Evolutionary conservation across 495 filamentous ascomycete genomes (phyloP), one percentile per base, ranked within the genome.

Genomic region (Aspergillus panamensis): DNA sequence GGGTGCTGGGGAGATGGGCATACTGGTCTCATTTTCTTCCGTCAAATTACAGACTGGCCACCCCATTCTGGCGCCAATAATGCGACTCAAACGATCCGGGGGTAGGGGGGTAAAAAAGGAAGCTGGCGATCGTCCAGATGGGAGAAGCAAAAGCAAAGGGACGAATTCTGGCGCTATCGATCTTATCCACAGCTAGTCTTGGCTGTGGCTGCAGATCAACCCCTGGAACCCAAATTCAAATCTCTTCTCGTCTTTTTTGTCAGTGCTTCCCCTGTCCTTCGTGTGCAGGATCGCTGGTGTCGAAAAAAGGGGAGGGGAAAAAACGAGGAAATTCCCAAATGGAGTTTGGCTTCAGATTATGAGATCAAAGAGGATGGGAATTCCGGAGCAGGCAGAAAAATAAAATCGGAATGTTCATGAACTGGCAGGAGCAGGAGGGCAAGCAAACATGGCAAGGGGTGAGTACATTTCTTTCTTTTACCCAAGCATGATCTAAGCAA

Each of bases 41-140:
- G 80, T 80, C 3, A 72, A 65, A 68, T 82, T 79, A 53, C 80
- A 82, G 58, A 69, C 63, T 42, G 76, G 74, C 79, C 78, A 81
- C 54, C 68, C 73, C 77, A 80, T 80, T 54, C 54, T 75, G 52
- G 67, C 33, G 14, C 30, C 45, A 20, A 10, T 19, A 32, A 43
- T 21, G 21, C 32, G 31, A 35, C 25, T n/a, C 50, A 42, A 53
- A 17, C 19, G 14, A 42, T 17, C 51, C 45, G 39, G 16, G 40
- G 35, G 42, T 12, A 35, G 42, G 31, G 39, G 53, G 29, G 19
- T 14, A 48, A 32, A 35, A 54, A 17, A 54, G 17, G 30, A 45
- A 55, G 37, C 25, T 25, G 25, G 25, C 25, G 25, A 25, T 25
- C 25, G 16, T 17, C 42, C 37, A 35, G 53, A 42, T 37, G 17